Evolutionary conservation across 805 yeast genomes (phyloP).

Genomic region (Teunomyces gatunensis): DNA sequence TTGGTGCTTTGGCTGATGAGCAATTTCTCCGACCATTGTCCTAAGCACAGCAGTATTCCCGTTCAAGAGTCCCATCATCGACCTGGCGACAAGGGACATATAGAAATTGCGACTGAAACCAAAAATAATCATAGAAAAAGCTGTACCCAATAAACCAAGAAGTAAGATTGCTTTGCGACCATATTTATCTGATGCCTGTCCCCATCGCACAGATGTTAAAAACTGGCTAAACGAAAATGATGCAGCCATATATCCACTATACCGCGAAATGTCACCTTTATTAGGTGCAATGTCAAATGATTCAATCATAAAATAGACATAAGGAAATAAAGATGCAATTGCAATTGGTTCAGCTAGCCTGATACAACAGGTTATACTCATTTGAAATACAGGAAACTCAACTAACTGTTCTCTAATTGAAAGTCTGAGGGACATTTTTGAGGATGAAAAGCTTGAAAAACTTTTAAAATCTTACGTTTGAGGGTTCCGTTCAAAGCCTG

Average conservation of each 20-base stretch:
- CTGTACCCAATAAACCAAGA: constrained; percentile 52
- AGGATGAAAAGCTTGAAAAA: too few species aligned
- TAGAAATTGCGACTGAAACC: constrained; percentile 54
- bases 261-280: constrained; percentile 52
- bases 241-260: constrained; percentile 61
- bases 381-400: constrained; percentile 57
- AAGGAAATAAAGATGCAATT: constrained; percentile 63
- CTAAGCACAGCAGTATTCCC: constrained; percentile 67
- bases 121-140: constrained; percentile 43
- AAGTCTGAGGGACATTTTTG: neutral
- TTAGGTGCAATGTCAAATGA: constrained; percentile 49
- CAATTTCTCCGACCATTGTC: constrained; percentile 61
- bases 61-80: constrained; percentile 54
- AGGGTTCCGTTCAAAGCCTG: neutral
- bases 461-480: neutral
- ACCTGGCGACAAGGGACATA: constrained; percentile 53
- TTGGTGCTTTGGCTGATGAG: constrained; percentile 54
- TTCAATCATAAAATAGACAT: constrained; percentile 60
- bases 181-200: constrained; percentile 48
- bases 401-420: constrained; percentile 45
- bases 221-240: constrained; percentile 61
- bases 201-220: constrained; percentile 60
- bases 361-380: constrained; percentile 36
- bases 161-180: constrained; percentile 59
- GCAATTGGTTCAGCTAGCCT: constrained; percentile 63